Conservation (phyloP, 805 yeast species). For the Ogataea pilisensis region DNA sequence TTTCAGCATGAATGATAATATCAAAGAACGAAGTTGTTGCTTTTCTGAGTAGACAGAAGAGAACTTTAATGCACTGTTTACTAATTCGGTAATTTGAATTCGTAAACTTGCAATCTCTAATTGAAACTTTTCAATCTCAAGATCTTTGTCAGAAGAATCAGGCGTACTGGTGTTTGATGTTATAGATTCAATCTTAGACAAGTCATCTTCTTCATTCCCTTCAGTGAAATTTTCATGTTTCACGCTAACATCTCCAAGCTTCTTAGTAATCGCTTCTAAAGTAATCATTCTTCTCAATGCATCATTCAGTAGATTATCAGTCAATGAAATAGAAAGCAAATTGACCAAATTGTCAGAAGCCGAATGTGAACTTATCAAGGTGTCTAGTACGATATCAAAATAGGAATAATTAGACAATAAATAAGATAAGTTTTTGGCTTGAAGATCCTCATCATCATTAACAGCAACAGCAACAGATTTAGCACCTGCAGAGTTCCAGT, state of each 20-base stretch:
- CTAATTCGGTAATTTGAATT: constrained; percentile 9
- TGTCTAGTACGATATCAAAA: constrained; percentile 7
- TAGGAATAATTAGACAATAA: constrained; percentile 13
- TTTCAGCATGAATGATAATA: constrained; percentile 17
- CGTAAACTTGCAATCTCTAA: constrained; percentile 10
- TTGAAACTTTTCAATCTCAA: constrained; percentile 10
- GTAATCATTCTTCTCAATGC: constrained; percentile 17
- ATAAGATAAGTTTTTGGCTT: constrained; percentile 5
- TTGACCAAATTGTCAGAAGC: constrained; percentile 9
- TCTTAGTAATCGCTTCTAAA: constrained; percentile 12
- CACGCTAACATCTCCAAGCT: background rate
- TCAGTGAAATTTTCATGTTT: constrained; percentile 2
- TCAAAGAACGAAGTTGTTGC: constrained; percentile 9
- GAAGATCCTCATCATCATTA: background rate
- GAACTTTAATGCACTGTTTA: constrained; percentile 8
- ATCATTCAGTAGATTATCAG: constrained; percentile 8
- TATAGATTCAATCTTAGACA: constrained; percentile 1
- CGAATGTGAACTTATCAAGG: constrained; percentile 1
- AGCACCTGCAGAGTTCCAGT: constrained; percentile 13
- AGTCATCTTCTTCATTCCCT: too few species aligned
- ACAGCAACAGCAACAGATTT: too few species aligned
- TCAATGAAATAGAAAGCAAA: constrained; percentile 10
- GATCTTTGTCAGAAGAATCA: background rate
- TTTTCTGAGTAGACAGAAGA: constrained; percentile 6
- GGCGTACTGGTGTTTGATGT: background rate